Percentiles rank a stretch among this genome's conserved stretches.
These are phyloP conservation scores for Euphorbia neoarborescens DNA, from an alignment of 441 rosid genomes.

Conservation along the genomic window DNA sequence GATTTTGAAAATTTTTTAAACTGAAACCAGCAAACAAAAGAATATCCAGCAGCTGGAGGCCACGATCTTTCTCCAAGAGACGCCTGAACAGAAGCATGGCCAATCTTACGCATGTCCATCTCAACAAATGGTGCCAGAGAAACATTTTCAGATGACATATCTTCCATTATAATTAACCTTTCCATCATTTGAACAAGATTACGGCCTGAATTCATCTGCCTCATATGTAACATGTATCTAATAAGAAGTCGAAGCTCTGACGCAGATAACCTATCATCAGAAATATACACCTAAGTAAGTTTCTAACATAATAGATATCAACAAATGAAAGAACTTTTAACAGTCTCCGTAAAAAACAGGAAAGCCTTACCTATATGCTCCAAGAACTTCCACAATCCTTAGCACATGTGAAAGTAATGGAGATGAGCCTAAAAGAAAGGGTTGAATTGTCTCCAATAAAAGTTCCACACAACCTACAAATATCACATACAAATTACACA, in stretches of 20 bases:
- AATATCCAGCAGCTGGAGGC: constrained; percentile 99
- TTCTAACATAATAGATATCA: constrained; percentile 19
- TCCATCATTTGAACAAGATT: constrained; percentile 87
- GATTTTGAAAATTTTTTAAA: constrained; percentile 59
- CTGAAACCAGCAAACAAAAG: constrained; percentile 96
- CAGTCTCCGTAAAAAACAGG: constrained; percentile 13
- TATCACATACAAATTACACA: constrained; percentile 1
- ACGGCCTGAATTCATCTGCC: constrained; percentile 69
- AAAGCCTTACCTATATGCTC: constrained; percentile 77
- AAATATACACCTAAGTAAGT: constrained; percentile 26
- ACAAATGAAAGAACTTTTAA: constrained; percentile 16
- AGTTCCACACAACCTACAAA: constrained; percentile 91
- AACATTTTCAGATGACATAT: constrained; percentile 61
- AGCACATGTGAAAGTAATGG: constrained; percentile 68
- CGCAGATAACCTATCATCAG: constrained; percentile 75
- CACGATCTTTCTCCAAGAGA: constrained; percentile 97
- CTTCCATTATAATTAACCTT: constrained; percentile 75
- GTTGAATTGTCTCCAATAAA: constrained; percentile 81
- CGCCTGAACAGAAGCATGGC: constrained; percentile 92
- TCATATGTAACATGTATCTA: constrained; percentile 82
- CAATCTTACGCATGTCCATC: constrained; percentile 90
- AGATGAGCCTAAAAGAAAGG: constrained; percentile 86
- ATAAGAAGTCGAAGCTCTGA: constrained; percentile 82
- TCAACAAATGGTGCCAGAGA: constrained; percentile 83
- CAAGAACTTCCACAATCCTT: constrained; percentile 96